phyloP scores from a whole-genome alignment of 441 rosid species.

The Hura crepitans region DNA sequence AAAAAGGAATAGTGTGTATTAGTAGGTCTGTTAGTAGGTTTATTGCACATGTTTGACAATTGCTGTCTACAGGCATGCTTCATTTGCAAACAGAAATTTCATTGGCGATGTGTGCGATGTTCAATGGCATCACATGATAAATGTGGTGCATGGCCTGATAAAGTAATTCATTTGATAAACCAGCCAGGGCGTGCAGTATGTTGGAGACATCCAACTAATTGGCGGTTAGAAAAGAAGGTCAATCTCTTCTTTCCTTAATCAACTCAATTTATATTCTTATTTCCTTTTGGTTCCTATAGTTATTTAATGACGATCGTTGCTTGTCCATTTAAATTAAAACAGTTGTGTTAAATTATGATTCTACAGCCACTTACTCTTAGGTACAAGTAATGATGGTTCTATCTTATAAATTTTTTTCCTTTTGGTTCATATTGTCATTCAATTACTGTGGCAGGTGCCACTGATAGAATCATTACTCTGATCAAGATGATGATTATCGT shows the following conservation, averaged over 20 bases:
- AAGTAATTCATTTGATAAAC: constrained; percentile 50
- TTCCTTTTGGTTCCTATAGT: neutral
- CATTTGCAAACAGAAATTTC: constrained; percentile 59
- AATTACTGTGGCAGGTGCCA: neutral
- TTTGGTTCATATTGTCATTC: too few relatives aligned
- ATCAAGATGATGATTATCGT: neutral
- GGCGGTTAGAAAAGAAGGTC: constrained; percentile 77
- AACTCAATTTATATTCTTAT: constrained; percentile 13
- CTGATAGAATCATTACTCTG: neutral
- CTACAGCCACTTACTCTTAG: neutral
- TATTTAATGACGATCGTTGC: neutral
- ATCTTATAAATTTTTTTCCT: neutral
- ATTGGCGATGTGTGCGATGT: constrained; percentile 76
- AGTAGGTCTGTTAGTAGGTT: constrained; percentile 5
- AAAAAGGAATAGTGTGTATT: neutral
- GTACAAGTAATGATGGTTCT: neutral
- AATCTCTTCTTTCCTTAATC: constrained; percentile 53
- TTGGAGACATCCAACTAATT: constrained; percentile 83
- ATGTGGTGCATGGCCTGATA: constrained; percentile 79
- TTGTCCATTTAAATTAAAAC: neutral
- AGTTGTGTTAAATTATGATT: neutral
- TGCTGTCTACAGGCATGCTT: constrained; percentile 62
- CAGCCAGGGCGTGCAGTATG: constrained; percentile 72
- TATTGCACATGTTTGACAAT: constrained; percentile 12
- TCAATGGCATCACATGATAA: constrained; percentile 66